Conservation (phyloP, 2,329 filamentous ascomycete genomes). For the Bipolaris zeicola region DNA sequence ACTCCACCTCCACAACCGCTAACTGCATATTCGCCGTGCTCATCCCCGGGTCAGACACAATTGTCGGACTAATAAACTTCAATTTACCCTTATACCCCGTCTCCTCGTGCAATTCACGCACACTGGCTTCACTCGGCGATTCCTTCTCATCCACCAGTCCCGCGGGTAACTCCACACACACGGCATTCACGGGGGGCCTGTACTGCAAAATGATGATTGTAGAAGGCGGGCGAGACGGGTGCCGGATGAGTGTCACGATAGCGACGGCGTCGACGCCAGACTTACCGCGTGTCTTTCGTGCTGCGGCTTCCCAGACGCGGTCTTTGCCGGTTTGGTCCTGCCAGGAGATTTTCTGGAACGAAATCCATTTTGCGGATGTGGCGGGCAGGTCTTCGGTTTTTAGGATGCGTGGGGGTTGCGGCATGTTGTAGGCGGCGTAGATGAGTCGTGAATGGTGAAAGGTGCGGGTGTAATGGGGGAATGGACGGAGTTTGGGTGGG, state of each 20-base stretch:
- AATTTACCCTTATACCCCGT: constrained; percentile 64
- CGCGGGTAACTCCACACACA: constrained; percentile 65
- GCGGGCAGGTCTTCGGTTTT: constrained; percentile 56
- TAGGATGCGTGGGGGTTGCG: constrained; percentile 37
- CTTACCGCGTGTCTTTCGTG: constrained; percentile 58
- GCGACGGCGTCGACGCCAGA: constrained; percentile 66
- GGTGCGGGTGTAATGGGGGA: not conserved
- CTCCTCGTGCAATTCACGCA: constrained; percentile 66
- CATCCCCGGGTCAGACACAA: constrained; percentile 69
- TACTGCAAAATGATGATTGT: constrained; percentile 66
- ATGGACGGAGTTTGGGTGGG: not conserved
- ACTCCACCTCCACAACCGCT: constrained; percentile 63
- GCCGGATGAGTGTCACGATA: constrained; percentile 61
- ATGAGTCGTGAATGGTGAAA: constrained; percentile 21
- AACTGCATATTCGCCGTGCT: constrained; percentile 66
- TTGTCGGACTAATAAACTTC: constrained; percentile 63
- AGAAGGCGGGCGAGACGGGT: constrained; percentile 53
- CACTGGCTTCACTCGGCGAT: constrained; percentile 60
- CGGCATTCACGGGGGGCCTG: constrained; percentile 62
- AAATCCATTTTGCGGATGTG: constrained; percentile 62
- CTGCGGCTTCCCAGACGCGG: constrained; percentile 58
- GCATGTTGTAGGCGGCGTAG: constrained; percentile 41
- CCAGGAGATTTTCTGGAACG: constrained; percentile 61
- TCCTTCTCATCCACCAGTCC: constrained; percentile 65
- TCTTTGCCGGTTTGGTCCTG: constrained; percentile 53